A percentile compares a stretch with the other conserved stretches of the same genome.
phyloP scores from a whole-genome alignment of 805 yeast genomes.

The Monosporozyma aerobia region DNA sequence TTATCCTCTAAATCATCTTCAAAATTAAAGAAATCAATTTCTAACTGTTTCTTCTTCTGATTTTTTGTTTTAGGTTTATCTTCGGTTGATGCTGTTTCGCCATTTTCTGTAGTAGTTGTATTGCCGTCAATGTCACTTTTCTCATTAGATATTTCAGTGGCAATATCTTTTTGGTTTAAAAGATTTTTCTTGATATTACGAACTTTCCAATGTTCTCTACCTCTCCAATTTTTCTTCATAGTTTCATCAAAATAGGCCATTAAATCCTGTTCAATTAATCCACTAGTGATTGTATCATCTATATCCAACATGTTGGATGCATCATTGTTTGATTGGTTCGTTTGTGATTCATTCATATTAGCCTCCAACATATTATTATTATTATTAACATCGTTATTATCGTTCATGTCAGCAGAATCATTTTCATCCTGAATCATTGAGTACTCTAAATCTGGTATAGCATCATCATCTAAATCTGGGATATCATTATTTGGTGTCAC shows the following conservation, averaged over 20 bases:
- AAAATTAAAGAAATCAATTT: slow-evolving; percentile 37
- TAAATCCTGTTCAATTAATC: slow-evolving; percentile 47
- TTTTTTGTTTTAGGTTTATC: slow-evolving; percentile 12
- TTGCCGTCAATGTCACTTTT: not conserved
- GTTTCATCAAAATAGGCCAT: slow-evolving; percentile 76
- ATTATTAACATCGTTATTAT: slow-evolving; percentile 10
- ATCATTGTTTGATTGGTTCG: not conserved
- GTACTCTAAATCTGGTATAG: slow-evolving; percentile 2
- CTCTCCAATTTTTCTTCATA: slow-evolving; percentile 71
- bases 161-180: slow-evolving; percentile 2
- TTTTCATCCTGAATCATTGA: slow-evolving; percentile 5
- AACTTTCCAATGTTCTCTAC: slow-evolving; percentile 90
- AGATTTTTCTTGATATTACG: slow-evolving; percentile 40
- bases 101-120: not conserved
- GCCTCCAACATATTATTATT: slow-evolving; percentile 10
- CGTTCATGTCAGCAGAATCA: slow-evolving; percentile 5
- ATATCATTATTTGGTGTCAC: slow-evolving; percentile 26
- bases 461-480: slow-evolving; percentile 2
- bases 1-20: slow-evolving; percentile 32
- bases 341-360: slow-evolving; percentile 1
- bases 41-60: slow-evolving; percentile 29
- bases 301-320: not conserved
- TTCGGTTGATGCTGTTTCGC: slow-evolving; percentile 6
- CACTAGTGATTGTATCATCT: slow-evolving; percentile 12
- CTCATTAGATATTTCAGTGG: not conserved